Conservation (phyloP, 345 rosid species). For the Barbarea vulgaris region DNA sequence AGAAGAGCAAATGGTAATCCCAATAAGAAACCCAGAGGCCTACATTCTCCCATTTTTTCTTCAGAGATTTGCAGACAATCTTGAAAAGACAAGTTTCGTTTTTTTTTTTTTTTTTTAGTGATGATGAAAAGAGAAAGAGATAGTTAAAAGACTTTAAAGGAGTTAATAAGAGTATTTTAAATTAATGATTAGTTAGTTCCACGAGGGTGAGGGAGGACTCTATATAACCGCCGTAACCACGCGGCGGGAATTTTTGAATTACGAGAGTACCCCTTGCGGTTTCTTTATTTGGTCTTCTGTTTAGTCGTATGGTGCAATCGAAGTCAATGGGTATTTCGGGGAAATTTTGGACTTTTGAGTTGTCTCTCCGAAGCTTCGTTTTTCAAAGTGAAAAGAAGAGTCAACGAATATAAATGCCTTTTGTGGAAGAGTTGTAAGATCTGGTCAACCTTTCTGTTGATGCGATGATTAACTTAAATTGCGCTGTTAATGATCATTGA, state of each 20-base stretch:
- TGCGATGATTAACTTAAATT: neutral
- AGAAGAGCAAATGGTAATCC: slow-evolving; percentile 82
- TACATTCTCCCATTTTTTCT: slow-evolving; percentile 63
- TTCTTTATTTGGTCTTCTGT: neutral
- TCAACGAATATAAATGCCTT: neutral
- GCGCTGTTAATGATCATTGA: neutral
- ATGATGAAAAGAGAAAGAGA: neutral
- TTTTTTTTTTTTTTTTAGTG: neutral
- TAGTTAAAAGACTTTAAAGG: neutral
- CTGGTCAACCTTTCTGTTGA: neutral
- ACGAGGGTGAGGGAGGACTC: neutral
- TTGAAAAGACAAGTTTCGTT: neutral
- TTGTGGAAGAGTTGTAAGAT: neutral
- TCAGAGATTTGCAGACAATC: neutral
- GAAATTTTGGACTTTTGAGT: neutral
- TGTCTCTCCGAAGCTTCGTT: neutral
- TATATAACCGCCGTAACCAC: slow-evolving; percentile 31
- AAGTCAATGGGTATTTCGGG: neutral
- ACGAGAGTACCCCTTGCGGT: slow-evolving; percentile 4
- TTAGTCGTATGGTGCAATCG: neutral
- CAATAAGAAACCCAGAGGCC: slow-evolving; percentile 78
- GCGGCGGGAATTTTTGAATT: neutral
- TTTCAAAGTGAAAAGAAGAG: neutral
- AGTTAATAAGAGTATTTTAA: neutral
- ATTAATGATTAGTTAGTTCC: neutral